Evolutionary conservation across 805 yeast species (phyloP), one percentile per base, ranked within the genome.

Genomic region (Tetrapisispora nanseiensis): DNA sequence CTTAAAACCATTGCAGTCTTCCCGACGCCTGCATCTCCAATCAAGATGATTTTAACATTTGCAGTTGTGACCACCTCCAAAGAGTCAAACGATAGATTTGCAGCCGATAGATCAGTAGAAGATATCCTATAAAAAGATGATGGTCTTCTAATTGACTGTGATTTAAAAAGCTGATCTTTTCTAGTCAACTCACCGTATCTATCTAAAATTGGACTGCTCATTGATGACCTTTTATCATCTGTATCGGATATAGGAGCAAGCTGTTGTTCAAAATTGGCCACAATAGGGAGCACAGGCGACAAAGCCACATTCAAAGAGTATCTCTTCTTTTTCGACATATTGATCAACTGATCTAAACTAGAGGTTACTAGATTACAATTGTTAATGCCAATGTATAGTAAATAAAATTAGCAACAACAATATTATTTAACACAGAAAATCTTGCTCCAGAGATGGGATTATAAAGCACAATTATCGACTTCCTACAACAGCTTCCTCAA

Each of bases 1-100:
- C 67, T 62, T 6, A 70, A 46, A 3, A 71, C 62, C 47, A 71
- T 57, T 1, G 75, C 73, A 8, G 74, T 66, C 46, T 71, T 71
- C 1, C 76, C 76, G 2, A 71, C 74, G 11, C 71, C 69, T 2
- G 74, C 68, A 36, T 70, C 70, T 2, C 76, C 75, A 23, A 71
- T 58, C 5, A 69, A 52, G 9, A 70, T 49, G 4, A 69, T 43
- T 46, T 70, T 70, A 38, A 65, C 57, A 37, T 49, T 58, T 20
- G 61, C 48, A 16, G 40, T 21, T 5, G 39, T 20, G 9, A 34
- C 41, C 23, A 37, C 43, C 18, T 44, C 18, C 9, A 44, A 29
- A 4, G 48, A 44, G 27, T 46, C 49, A 26, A 35, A 39, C 12
- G 51, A 50, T n/a, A 46, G 27, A 32, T 48, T 46, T n/a, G 41